Base-by-base conservation (phyloP, 768 basidiomycete genomes). In the Asterophora parasitica region DNA sequence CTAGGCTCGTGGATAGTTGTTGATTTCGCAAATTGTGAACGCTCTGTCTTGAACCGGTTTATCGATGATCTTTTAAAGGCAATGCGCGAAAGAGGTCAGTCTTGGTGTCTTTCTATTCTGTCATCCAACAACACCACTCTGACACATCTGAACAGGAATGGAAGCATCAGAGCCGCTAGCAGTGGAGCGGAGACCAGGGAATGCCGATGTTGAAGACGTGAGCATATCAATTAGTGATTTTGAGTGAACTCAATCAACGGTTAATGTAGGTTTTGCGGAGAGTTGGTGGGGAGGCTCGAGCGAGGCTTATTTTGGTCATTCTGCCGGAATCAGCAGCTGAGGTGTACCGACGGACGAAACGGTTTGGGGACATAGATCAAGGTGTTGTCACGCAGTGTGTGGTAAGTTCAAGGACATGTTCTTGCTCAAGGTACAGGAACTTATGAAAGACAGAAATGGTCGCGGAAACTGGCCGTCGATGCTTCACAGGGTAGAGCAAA, bases 371-470 rank as follows among this genome's bases (percentile, higher is more conserved):
- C 73, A 79, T 64, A 70, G 75, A 42, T 65, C 71, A 17, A 13
- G 83, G 85, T 7, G 72, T 84, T 1, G 73, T 76, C 0, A 85
- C 84, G 0, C 83, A 86, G 39, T 85, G 85, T 57, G 54, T 86
- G 42, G 82, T 82, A 62, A 67, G 72, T 35, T 55, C n/a, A n/a
- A n/a, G n/a, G n/a, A n/a, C n/a, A 23, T 23, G 23, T 23, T 23
- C 3, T 23, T 6, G 5, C 13, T 6, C n/a, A 20, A n/a, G 34
- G 9, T 13, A 28, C 20, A 13, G 16, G 11, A 31, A 32, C 42
- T 13, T 13, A 36, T 5, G 4, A 28, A 10, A 13, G 12, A 26
- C 32, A 67, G 65, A 58, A 60, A 41, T 68, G 64, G 62, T 56
- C 59, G 5, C 17, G 37, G 30, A 68, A 64, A 44, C 56, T 65